Percentiles rank a stretch among this genome's conserved stretches.
Evolutionary conservation across 2,329 filamentous ascomycete genomes (phyloP).

Genomic region (Tympanopsis confertula): DNA sequence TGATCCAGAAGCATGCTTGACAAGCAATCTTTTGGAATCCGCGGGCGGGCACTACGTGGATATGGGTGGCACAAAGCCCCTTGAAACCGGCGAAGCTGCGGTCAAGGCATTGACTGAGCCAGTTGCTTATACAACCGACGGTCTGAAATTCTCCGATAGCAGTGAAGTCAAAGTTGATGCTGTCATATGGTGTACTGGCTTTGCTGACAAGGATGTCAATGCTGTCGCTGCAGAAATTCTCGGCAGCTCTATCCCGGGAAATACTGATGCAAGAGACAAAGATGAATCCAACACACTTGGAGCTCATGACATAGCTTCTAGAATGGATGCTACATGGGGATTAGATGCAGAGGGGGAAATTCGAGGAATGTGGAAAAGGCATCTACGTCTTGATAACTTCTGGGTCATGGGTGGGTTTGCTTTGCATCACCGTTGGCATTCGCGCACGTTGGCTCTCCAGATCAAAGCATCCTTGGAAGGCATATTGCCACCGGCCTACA

Average conservation of each 20-base stretch:
- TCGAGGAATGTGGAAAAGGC: conserved; percentile 3
- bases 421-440: conserved; percentile 5
- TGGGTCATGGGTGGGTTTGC: conserved; percentile 4
- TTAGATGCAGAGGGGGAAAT: conserved; percentile 2
- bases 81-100: conserved; percentile 15
- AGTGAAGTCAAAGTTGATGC: conserved; percentile 16
- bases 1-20: conserved; percentile 11
- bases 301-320: conserved; percentile 2
- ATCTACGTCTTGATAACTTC: conserved; percentile 4
- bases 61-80: conserved; percentile 17
- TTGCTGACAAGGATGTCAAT: conserved; percentile 10
- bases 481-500: conserved; percentile 3
- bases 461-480: conserved; percentile 4
- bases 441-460: conserved; percentile 4
- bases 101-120: conserved; percentile 17
- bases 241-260: conserved; percentile 4
- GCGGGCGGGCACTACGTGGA: conserved; percentile 28
- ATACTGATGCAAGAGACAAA: not conserved
- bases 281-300: not conserved
- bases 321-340: conserved; percentile 3
- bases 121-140: conserved; percentile 14
- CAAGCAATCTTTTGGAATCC: conserved; percentile 19
- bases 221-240: conserved; percentile 9
- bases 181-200: conserved; percentile 24
- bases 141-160: conserved; percentile 16